phyloP scores from a whole-genome alignment of 2,329 filamentous ascomycete genomes.

The Colletotrichum tropicale region DNA sequence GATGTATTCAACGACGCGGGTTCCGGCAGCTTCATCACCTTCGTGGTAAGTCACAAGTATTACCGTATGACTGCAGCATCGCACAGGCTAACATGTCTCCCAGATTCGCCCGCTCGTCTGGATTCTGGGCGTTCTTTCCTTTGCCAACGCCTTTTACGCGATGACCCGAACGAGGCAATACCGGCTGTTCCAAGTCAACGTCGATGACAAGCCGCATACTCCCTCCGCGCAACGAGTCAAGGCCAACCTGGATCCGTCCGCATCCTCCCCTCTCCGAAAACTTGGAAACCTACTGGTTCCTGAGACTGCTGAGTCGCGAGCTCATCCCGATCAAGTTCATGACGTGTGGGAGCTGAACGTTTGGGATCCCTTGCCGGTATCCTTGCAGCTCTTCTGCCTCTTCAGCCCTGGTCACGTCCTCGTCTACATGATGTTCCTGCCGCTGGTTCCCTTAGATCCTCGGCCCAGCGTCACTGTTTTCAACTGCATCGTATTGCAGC shows the following conservation, averaged over 20 bases:
- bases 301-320: conserved; percentile 78
- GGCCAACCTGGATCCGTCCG: conserved; percentile 81
- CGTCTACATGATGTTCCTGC: conserved; percentile 87
- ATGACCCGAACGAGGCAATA: conserved; percentile 85
- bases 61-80: not conserved
- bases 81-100: not conserved
- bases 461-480: conserved; percentile 86
- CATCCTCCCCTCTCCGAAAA: conserved; percentile 79
- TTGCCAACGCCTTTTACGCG: conserved; percentile 80
- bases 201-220: conserved; percentile 78
- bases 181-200: conserved; percentile 85
- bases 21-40: conserved; percentile 68
- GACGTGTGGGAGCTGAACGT: conserved; percentile 96
- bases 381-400: conserved; percentile 80
- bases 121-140: conserved; percentile 68
- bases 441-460: conserved; percentile 75
- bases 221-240: conserved; percentile 88
- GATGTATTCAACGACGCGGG: conserved; percentile 83
- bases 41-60: conserved; percentile 48
- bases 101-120: conserved; percentile 76
- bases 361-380: conserved; percentile 91
- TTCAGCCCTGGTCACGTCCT: conserved; percentile 96
- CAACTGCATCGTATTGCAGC: conserved; percentile 78
- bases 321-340: conserved; percentile 78
- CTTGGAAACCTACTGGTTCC: conserved; percentile 70